Base-by-base conservation (phyloP, 192 early-diverging fungal genomes). In the Entrophospora sp. region DNA sequence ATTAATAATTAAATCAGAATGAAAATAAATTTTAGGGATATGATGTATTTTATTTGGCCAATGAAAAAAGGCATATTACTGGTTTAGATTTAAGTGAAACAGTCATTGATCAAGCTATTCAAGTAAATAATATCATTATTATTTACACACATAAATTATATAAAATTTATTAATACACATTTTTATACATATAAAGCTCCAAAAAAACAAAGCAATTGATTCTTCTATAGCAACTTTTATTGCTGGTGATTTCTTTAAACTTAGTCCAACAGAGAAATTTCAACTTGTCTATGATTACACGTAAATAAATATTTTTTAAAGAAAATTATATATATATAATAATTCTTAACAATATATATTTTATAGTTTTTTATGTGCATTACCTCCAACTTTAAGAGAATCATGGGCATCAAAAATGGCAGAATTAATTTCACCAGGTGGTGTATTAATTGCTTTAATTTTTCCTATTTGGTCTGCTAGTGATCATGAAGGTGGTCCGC, bases 241-340 rank as follows among this genome's bases (percentile, higher is more conserved):
- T 13, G 58, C 49, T 1, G 80, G 72, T 52, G 87, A 94, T 70
- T 94, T 94, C 73, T 94, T 88, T 73, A 76, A 75, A 16, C 89
- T 87, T 70, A 65, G 75, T 1, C 68, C 73, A 1, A 80, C 83
- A 9, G 76, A 64, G 32, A 79, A 79, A 52, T 93, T 81, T 77
- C 82, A 87, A 49, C 75, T 95, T 14, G 78, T 91, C 3, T 92
- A 84, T 52, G 92, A 95, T 72, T 90, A 91, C 69, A 91, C 91
- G 77, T 84, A 77, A 69, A 75, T 53, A 13, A 14, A 18, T 28
- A 43, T 38, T 9, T 6, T 40, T 40, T 6, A 40, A 6, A 40
- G 6, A n/a, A n/a, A n/a, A n/a, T n/a, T 7, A 22, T 53, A 31
- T n/a, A 4, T 4, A 27, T 14, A 13, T 1, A 31, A 2, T 53